Evolutionary conservation across 2,329 filamentous ascomycete species (phyloP), one percentile per base, ranked within the genome.

Genomic region (Pleurostoma richardsiae): DNA sequence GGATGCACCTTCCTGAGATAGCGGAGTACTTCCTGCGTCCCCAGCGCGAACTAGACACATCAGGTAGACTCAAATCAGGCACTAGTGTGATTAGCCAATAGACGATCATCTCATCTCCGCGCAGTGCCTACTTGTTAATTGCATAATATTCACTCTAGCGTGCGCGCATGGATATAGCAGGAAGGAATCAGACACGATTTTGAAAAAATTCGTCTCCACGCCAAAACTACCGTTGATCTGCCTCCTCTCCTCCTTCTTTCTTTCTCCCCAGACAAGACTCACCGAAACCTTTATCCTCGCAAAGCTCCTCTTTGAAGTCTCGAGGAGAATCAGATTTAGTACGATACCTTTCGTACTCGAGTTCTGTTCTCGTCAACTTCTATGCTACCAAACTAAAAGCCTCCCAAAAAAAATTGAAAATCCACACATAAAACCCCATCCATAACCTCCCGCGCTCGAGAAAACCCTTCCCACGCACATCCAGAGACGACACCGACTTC

Each of bases 371-470:
- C 73, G 69, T 71, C 72, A 73, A 68, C 68, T 70, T 74, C 58
- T 59, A 70, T 70, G 71, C 63, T 58, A 63, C 66, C 67, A 54
- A 58, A 65, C 67, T 63, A 71, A 69, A 78, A 77, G 77, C 68
- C 67, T 67, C 69, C 61, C 66, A 75, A 80, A 82, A 82, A 82
- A 82, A 80, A 58, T 66, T 68, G 70, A 74, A 79, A 82, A 80
- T 69, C 66, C 65, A 53, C 47, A 61, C 63, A 70, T 70, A 79
- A 73, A 72, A 68, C 60, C 55, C 52, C 53, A 49, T 53, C 53
- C 52, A 52, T 54, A 56, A 52, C 50, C 49, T 43, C 50, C 42
- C 50, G 8, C 33, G n/a, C 39, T 19, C 41, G 44, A 40, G 40
- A 43, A 40, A 49, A 43, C 44, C 44, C 46, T 41, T 38, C 46